phyloP scores from a whole-genome alignment of 768 basidiomycete species.

The Rhizopogon roseolus region DNA sequence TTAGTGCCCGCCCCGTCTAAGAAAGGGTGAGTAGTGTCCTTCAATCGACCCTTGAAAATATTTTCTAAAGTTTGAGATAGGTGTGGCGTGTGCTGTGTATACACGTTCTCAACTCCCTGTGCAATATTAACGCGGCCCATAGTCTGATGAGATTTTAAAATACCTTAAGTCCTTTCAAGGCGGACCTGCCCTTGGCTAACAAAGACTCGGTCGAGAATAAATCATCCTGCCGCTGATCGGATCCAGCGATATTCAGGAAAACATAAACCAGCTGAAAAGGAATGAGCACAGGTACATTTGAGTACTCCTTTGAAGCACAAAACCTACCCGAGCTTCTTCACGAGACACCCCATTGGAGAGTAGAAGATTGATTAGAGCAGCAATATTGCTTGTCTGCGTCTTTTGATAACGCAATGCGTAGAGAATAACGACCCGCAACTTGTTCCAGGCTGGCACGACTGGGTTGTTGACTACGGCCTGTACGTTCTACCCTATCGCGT shows the following conservation, averaged over 20 bases:
- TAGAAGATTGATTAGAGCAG: constrained; percentile 68
- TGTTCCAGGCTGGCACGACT: constrained; percentile 69
- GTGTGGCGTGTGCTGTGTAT: constrained; percentile 95
- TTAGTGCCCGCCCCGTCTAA: constrained; percentile 67
- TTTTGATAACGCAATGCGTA: constrained; percentile 96
- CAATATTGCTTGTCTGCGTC: constrained; percentile 75
- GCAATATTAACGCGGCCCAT: constrained; percentile 6
- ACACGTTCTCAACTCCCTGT: constrained; percentile 97
- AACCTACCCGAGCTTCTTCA: constrained; percentile 66
- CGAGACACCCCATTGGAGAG: constrained; percentile 70
- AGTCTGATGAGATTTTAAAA: constrained; percentile 4
- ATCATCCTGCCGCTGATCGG: constrained; percentile 96
- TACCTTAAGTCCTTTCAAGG: constrained; percentile 92
- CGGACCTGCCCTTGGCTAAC: constrained; percentile 90
- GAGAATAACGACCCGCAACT: constrained; percentile 85
- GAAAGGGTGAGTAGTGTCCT: constrained; percentile 89
- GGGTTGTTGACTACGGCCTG: constrained; percentile 71
- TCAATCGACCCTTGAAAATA: constrained; percentile 78
- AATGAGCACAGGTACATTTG: background rate
- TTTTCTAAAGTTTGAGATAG: constrained; percentile 89
- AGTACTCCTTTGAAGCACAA: constrained; percentile 4
- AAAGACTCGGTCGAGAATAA: constrained; percentile 94
- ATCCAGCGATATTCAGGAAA: constrained; percentile 87
- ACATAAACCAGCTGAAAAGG: constrained; percentile 80
- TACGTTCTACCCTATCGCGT: constrained; percentile 52